Evolutionary conservation across 139 green algal genomes (phyloP), one percentile per base, ranked within the genome.

Genomic region (Coccomyxa sp.): DNA sequence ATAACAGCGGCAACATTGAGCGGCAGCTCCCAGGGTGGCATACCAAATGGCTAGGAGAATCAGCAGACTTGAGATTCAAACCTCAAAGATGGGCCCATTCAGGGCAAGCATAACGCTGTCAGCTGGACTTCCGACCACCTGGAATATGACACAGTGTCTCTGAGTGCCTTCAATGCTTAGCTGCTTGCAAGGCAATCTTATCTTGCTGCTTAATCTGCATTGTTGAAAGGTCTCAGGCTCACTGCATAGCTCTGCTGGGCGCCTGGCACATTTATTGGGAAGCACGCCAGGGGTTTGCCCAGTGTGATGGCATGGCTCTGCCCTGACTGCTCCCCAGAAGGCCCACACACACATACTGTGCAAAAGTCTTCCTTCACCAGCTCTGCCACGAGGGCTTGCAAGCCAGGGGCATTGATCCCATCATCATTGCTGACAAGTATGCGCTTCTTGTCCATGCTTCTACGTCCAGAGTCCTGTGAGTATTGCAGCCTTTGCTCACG

Each of bases 361-460:
- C 86, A 89, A 66, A 85, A 87, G 45, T 58, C 76, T 3, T 17
- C 25, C 28, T 25, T 83, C 0, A 85, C 76, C 3, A 96, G 79
- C 27, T 82, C 87, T 0, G 60, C n/a, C 1, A 92, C 87, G 0
- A 96, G 80, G 0, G 88, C 89, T 10, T 79, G 67, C 3, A 95
- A 77, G 17, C 93, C 93, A 10, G 92, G 90, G 0, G 92, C 93
- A 17, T 88, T 86, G 18, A 96, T 93, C 15, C 93, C 93, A 67
- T 96, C 93, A 77, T 96, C 93, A 66, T 96, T 96, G 58, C 58
- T 87, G 12, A 96, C 79, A 0, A 96, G 82, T 0, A 96, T 80
- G 21, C 86, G 85, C 63, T 71, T 71, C 63, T 71, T 71, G 63
- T 17, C 63, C 63, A 71, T 71, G 63, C 63, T 71, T 71, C n/a